Evolutionary conservation across 1,139 yeast species (phyloP).

Genomic region (Taphrina sp.): DNA sequence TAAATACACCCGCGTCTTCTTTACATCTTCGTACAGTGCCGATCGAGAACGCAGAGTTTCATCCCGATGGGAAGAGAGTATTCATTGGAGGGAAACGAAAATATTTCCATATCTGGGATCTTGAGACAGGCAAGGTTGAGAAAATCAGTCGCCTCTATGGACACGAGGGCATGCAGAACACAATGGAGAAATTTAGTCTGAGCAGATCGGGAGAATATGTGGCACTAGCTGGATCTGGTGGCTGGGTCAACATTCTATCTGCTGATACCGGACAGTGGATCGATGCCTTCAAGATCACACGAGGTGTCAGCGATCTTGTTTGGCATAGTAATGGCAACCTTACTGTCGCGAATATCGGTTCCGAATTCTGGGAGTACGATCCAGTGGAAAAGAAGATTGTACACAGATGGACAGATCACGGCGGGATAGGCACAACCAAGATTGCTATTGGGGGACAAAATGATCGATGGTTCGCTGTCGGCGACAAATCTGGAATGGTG

Average conservation of each 20-base stretch:
- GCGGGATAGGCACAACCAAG: slow-evolving; percentile 79
- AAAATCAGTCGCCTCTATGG: slow-evolving; percentile 89
- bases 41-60: slow-evolving; percentile 69
- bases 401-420: slow-evolving; percentile 79
- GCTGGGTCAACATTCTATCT: slow-evolving; percentile 82
- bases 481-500: slow-evolving; percentile 85
- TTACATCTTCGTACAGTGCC: slow-evolving; percentile 77
- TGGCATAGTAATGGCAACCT: slow-evolving; percentile 57
- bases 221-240: slow-evolving; percentile 77
- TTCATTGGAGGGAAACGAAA: slow-evolving; percentile 90
- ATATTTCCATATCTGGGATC: slow-evolving; percentile 89
- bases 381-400: slow-evolving; percentile 52
- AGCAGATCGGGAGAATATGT: slow-evolving; percentile 69
- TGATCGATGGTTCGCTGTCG: slow-evolving; percentile 83
- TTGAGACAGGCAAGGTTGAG: slow-evolving; percentile 69
- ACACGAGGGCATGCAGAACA: slow-evolving; percentile 75
- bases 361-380: slow-evolving; percentile 89
- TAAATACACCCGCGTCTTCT: slow-evolving; percentile 76
- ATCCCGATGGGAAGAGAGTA: slow-evolving; percentile 56
- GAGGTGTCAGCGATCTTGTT: slow-evolving; percentile 69
- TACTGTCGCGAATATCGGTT: slow-evolving; percentile 69
- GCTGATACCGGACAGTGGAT: slow-evolving; percentile 81
- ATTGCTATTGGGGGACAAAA: slow-evolving; percentile 75
- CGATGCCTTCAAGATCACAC: slow-evolving; percentile 81
- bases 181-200: slow-evolving; percentile 80